Conservation (phyloP, 2,329 filamentous ascomycete genomes). For the Lachnellula arida region DNA sequence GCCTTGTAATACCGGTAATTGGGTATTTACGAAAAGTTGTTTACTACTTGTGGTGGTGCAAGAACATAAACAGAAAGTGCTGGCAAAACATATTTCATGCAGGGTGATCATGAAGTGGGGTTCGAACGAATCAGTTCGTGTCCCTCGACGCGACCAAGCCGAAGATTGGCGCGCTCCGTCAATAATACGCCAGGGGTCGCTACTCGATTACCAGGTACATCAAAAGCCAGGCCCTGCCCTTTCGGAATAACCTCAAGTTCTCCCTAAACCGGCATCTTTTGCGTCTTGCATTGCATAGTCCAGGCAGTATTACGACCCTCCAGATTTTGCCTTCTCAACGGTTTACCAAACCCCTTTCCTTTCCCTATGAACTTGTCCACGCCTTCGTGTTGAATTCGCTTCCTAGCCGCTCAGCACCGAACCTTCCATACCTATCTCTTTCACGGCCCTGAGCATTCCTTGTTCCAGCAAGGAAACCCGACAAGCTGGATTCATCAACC, state of each 20-base stretch:
- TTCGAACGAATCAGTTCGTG: not conserved
- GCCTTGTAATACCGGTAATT: too few relatives aligned
- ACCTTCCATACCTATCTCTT: constrained; percentile 2
- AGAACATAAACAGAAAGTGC: not conserved
- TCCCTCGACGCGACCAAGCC: not conserved
- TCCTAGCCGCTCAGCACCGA: constrained; percentile 6
- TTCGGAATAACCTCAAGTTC: constrained; percentile 27
- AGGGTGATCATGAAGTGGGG: not conserved
- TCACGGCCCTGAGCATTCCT: constrained; percentile 6
- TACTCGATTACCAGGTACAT: constrained; percentile 2
- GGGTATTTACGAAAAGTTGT: too few relatives aligned
- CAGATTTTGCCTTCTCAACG: not conserved
- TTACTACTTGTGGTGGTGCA: too few relatives aligned
- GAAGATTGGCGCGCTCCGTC: not conserved
- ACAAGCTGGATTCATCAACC: constrained; percentile 50
- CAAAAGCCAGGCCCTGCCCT: not conserved
- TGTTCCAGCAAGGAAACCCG: constrained; percentile 13
- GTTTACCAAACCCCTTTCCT: not conserved
- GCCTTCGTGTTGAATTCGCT: constrained; percentile 19
- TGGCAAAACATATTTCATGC: not conserved
- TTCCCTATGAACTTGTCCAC: constrained; percentile 16
- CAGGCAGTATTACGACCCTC: not conserved
- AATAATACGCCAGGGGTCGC: constrained; percentile 9
- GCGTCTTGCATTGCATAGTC: not conserved
- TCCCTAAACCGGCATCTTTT: constrained; percentile 7